Conservation (phyloP, 2,329 filamentous ascomycete species). For the Ceratocystis lukuohia region DNA sequence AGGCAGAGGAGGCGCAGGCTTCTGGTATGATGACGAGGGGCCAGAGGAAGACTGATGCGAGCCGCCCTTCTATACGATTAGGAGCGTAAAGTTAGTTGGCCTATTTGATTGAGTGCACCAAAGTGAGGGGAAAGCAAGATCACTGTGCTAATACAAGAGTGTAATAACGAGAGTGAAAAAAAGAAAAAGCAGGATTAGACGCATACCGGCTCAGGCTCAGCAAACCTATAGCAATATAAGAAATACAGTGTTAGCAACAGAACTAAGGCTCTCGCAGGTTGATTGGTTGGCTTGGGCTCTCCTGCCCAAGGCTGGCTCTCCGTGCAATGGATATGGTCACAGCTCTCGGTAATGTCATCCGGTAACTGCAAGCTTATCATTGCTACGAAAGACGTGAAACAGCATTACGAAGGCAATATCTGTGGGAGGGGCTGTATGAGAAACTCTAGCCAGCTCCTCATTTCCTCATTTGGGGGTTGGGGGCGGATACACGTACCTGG, state of each 20-base stretch:
- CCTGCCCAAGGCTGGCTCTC: neutral
- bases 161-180: neutral
- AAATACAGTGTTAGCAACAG: constrained; percentile 13
- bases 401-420: neutral
- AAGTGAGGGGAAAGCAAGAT: neutral
- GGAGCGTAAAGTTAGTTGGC: constrained; percentile 10
- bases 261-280: neutral
- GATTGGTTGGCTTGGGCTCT: neutral
- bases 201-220: constrained; percentile 57
- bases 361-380: neutral
- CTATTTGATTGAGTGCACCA: neutral
- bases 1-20: constrained; percentile 29
- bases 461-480: neutral
- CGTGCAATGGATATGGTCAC: neutral
- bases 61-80: constrained; percentile 21
- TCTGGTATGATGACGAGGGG: constrained; percentile 18
- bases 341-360: neutral
- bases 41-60: constrained; percentile 18
- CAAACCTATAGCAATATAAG: constrained; percentile 40
- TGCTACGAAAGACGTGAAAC: neutral
- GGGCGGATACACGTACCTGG: constrained; percentile 49
- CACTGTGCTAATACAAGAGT: neutral
- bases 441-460: neutral
- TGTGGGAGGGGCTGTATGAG: neutral
- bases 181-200: constrained; percentile 8